Evolutionary conservation across 495 filamentous ascomycete species (phyloP).

Genomic region (Penicillium dipodomyicola): DNA sequence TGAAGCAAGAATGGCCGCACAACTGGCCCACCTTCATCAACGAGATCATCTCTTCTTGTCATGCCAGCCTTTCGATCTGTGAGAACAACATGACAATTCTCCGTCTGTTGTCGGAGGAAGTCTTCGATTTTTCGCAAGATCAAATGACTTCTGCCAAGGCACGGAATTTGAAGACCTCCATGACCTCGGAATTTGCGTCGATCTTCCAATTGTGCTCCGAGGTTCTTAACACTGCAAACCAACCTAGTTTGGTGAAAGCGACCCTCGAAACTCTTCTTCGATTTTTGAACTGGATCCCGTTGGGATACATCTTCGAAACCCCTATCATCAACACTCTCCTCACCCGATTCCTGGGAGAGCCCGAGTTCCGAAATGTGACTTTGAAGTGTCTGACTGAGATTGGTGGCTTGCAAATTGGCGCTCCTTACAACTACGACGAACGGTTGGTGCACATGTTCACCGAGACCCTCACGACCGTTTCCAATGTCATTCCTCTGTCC

Average conservation of each 20-base stretch:
- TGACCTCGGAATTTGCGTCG: conserved; percentile 95
- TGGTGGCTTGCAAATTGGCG: conserved; percentile 79
- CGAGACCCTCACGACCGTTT: conserved; percentile 82
- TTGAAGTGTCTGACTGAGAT: conserved; percentile 98
- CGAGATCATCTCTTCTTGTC: conserved; percentile 95
- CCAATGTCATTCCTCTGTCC: conserved; percentile 83
- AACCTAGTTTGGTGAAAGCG: conserved; percentile 85
- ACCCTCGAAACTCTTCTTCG: conserved; percentile 91
- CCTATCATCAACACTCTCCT: conserved; percentile 91
- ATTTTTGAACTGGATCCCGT: conserved; percentile 97
- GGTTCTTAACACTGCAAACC: conserved; percentile 82
- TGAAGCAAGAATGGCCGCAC: conserved; percentile 99
- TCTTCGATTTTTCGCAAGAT: conserved; percentile 97
- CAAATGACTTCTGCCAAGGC: conserved; percentile 98
- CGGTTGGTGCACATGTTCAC: conserved; percentile 97
- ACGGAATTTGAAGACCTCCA: conserved; percentile 91
- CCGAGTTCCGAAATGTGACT: conserved; percentile 94
- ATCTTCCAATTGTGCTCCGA: conserved; percentile 97
- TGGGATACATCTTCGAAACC: conserved; percentile 98
- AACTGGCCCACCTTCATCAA: conserved; percentile 99
- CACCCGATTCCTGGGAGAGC: conserved; percentile 81
- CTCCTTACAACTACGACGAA: conserved; percentile 81
- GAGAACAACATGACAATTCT: conserved; percentile 99
- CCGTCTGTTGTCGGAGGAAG: conserved; percentile 91
- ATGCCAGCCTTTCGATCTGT: conserved; percentile 91